Evolutionary conservation across 768 basidiomycete species (phyloP).

Genomic region (Rickenella mellea): DNA sequence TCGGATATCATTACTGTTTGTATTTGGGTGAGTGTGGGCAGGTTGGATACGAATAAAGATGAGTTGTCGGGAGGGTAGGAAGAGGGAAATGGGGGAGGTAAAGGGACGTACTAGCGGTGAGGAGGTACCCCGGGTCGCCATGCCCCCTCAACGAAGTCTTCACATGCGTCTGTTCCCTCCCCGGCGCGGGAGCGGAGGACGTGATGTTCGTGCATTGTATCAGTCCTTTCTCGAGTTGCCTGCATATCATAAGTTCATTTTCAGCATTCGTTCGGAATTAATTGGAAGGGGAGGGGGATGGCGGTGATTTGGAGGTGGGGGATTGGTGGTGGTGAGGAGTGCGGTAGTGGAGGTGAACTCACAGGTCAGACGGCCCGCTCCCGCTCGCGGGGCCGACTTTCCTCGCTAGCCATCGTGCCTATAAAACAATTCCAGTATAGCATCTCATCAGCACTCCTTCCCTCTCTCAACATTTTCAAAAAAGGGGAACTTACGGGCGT

Average conservation of each 20-base stretch:
- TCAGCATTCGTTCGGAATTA: constrained; percentile 15
- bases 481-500: constrained; percentile 1
- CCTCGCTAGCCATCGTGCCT: constrained; percentile 53
- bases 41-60: not conserved
- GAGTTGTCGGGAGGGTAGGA: not conserved
- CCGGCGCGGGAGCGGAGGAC: constrained; percentile 37
- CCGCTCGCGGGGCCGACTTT: constrained; percentile 43
- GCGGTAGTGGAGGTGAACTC: constrained; percentile 22
- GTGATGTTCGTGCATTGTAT: constrained; percentile 58
- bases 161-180: constrained; percentile 32
- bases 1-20: not conserved
- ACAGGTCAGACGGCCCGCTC: constrained; percentile 59
- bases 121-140: constrained; percentile 71
- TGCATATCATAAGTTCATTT: constrained; percentile 28
- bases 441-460: no score
- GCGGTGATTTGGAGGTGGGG: no score
- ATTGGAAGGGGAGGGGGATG: not conserved
- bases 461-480: no score
- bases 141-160: constrained; percentile 53
- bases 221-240: constrained; percentile 50
- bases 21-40: no score
- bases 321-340: no score
- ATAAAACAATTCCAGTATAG: no score
- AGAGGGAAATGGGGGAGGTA: not conserved
- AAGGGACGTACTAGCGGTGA: constrained; percentile 40